These are phyloP conservation scores for Immersiella caudata DNA, from an alignment of 495 filamentous ascomycete species.

Conservation along the genomic window DNA sequence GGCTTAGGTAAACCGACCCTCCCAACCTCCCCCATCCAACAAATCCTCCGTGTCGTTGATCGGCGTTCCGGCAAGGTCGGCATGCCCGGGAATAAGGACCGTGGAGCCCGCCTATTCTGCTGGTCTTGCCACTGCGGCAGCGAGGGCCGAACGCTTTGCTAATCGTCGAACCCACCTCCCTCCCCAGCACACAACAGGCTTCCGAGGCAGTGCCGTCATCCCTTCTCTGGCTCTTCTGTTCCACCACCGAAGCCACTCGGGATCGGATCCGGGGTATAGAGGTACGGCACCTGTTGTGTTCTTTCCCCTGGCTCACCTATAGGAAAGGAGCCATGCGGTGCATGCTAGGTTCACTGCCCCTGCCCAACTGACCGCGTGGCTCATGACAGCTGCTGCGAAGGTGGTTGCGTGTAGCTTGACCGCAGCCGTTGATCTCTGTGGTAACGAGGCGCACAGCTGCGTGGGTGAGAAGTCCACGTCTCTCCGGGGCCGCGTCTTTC, in stretches of 20 bases:
- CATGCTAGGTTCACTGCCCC: no score
- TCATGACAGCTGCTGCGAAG: background rate
- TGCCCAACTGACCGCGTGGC: no score
- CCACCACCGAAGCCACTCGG: background rate
- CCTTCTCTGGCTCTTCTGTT: background rate
- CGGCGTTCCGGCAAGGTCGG: constrained; percentile 9
- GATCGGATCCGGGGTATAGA: background rate
- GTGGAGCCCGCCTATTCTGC: background rate
- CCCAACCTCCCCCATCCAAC: background rate
- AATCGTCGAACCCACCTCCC: no score
- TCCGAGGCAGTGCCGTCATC: background rate
- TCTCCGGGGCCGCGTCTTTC: background rate
- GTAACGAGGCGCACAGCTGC: background rate
- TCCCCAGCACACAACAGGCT: background rate
- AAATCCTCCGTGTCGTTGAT: constrained; percentile 1
- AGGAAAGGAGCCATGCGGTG: no score
- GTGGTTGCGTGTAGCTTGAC: background rate
- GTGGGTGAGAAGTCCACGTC: background rate
- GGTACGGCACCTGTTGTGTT: background rate
- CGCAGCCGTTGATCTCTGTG: background rate
- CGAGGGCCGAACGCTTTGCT: background rate
- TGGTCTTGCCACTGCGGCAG: background rate
- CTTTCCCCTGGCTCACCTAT: background rate
- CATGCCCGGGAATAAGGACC: constrained; percentile 1
- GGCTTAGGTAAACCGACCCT: background rate